These are phyloP conservation scores for Erodium maritimum DNA, from an alignment of 345 rosid species.

Conservation along the genomic window DNA sequence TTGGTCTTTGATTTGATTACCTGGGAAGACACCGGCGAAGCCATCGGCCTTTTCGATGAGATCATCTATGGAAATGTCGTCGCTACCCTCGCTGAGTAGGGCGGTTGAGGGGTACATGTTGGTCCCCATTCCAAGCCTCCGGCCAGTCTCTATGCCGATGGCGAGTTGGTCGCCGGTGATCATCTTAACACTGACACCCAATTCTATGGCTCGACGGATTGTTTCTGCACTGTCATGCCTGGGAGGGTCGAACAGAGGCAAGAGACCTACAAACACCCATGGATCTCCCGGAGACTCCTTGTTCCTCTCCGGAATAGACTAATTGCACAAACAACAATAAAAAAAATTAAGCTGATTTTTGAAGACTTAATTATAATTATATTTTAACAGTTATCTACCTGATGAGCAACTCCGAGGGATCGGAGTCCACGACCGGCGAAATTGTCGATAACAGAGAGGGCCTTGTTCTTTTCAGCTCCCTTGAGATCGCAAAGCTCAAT, in stretches of 20 bases:
- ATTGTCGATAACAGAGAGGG: constrained; percentile 43
- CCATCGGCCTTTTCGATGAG: constrained; percentile 82
- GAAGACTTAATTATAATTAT: too few relatives aligned
- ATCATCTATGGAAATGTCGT: constrained; percentile 49
- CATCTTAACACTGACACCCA: constrained; percentile 84
- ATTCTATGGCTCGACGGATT: constrained; percentile 63
- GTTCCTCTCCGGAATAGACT: constrained; percentile 58
- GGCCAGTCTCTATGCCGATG: constrained; percentile 78
- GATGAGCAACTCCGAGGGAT: constrained; percentile 58
- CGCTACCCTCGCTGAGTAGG: constrained; percentile 51
- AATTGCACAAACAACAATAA: not conserved
- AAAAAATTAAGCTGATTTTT: not conserved
- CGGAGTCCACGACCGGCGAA: constrained; percentile 88
- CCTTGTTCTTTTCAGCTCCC: constrained; percentile 40
- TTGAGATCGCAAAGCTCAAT: constrained; percentile 62
- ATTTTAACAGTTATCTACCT: too few relatives aligned
- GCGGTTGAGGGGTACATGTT: constrained; percentile 80
- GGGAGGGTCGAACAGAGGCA: constrained; percentile 92
- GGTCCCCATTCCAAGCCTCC: constrained; percentile 85
- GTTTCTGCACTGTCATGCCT: constrained; percentile 84
- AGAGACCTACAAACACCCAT: constrained; percentile 87
- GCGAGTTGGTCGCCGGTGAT: constrained; percentile 88
- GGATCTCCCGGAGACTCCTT: constrained; percentile 64
- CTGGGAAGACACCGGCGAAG: constrained; percentile 83
- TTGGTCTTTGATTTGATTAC: constrained; percentile 17